Evolutionary conservation across 176 grass and related monocot species (phyloP).

Genomic region (Ananas comosus): DNA sequence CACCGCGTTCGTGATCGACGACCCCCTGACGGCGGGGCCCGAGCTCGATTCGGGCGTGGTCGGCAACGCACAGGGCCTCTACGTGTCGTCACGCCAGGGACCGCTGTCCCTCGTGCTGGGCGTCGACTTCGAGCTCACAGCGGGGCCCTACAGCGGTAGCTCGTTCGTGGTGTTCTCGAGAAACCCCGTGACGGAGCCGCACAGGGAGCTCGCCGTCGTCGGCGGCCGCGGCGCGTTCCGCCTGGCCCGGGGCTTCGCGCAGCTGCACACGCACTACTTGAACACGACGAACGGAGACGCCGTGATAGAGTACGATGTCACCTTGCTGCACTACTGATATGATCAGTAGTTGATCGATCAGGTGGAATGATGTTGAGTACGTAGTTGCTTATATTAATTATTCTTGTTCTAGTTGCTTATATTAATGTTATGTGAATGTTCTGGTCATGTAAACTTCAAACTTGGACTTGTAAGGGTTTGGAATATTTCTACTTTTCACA

Average conservation of each 20-base stretch:
- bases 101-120: conserved; percentile 21
- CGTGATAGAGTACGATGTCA: conserved; percentile 48
- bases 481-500: no score
- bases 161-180: conserved; percentile 44
- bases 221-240: conserved; percentile 45
- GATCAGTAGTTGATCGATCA: no score
- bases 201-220: conserved; percentile 39
- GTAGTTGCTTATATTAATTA: no score
- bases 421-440: no score
- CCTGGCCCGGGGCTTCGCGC: conserved; percentile 31
- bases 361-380: no score
- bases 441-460: no score
- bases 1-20: conserved; percentile 15
- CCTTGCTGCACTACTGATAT: conserved; percentile 13
- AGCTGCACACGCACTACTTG: conserved; percentile 18
- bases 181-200: neutral
- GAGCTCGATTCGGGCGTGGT: conserved; percentile 18
- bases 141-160: conserved; percentile 41
- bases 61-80: conserved; percentile 37
- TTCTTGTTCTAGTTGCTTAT: neutral
- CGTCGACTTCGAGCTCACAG: conserved; percentile 34
- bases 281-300: conserved; percentile 24
- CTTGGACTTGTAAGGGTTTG: no score
- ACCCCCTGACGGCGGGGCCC: conserved; percentile 38
- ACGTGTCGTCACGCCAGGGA: neutral